These are phyloP conservation scores for Mycoemilia scoparia DNA, from an alignment of 192 early-diverging fungal species.

Conservation along the genomic window DNA sequence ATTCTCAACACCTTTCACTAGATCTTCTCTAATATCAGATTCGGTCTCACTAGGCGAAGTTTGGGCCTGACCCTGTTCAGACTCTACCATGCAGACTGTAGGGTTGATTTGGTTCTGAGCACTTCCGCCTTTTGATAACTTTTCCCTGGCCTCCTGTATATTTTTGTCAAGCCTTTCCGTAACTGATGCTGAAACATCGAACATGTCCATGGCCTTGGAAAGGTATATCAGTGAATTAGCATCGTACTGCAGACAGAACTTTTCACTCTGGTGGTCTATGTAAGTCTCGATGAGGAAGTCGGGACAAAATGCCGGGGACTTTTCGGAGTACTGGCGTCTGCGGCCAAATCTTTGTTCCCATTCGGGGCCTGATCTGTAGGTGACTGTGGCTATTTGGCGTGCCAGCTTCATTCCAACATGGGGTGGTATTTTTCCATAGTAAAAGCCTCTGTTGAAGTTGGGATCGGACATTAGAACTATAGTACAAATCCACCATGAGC, in stretches of 20 bases:
- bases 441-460: conserved; percentile 86
- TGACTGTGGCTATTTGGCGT: conserved; percentile 80
- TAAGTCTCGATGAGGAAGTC: conserved; percentile 95
- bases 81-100: conserved; percentile 10
- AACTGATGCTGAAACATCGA: conserved; percentile 65
- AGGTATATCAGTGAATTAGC: conserved; percentile 85
- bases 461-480: conserved; percentile 79
- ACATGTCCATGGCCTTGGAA: conserved; percentile 97
- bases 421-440: conserved; percentile 74
- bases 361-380: conserved; percentile 91
- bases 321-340: conserved; percentile 51
- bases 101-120: not conserved
- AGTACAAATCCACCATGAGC: not conserved
- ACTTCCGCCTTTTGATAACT: not conserved
- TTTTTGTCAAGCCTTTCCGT: conserved; percentile 19
- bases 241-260: conserved; percentile 85
- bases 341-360: conserved; percentile 93
- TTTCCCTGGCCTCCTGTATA: conserved; percentile 15
- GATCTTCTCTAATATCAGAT: conserved; percentile 28
- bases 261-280: conserved; percentile 89
- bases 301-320: conserved; percentile 64
- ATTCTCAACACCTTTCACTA: conserved; percentile 50
- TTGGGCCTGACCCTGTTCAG: conserved; percentile 6
- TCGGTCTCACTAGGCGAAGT: conserved; percentile 11
- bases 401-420: conserved; percentile 94